phyloP scores from a whole-genome alignment of 768 basidiomycete genomes.

The Russula vinacea region DNA sequence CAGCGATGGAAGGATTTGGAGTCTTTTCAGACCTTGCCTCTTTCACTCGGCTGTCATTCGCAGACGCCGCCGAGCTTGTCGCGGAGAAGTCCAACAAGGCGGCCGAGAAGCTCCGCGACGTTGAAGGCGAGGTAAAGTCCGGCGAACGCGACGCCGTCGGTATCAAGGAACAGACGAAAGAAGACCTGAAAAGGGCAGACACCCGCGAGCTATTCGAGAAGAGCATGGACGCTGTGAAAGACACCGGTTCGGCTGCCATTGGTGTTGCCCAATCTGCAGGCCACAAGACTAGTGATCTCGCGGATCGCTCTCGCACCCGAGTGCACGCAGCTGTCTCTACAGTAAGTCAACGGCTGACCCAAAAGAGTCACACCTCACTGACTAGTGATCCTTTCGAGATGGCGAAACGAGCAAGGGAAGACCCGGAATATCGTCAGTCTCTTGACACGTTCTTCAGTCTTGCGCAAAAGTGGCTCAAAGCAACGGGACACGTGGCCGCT shows the following conservation, averaged over 20 bases:
- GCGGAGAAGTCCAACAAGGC: conserved; percentile 50
- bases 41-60: conserved; percentile 59
- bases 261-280: conserved; percentile 37
- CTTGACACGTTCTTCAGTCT: conserved; percentile 57
- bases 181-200: conserved; percentile 44
- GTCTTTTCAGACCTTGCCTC: conserved; percentile 63
- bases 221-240: conserved; percentile 63
- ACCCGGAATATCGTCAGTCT: conserved; percentile 55
- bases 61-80: conserved; percentile 61
- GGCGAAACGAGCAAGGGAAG: conserved; percentile 59
- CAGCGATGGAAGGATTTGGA: conserved; percentile 51
- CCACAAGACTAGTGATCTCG: conserved; percentile 43
- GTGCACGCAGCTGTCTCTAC: conserved; percentile 53
- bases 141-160: conserved; percentile 61
- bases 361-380: background rate
- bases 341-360: conserved; percentile 36
- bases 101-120: conserved; percentile 51
- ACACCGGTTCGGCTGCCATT: conserved; percentile 54
- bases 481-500: conserved; percentile 49
- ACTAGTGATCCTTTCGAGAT: conserved; percentile 41
- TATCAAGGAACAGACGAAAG: conserved; percentile 49
- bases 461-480: conserved; percentile 55
- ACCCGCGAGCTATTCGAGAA: conserved; percentile 57
- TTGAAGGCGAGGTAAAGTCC: conserved; percentile 57
- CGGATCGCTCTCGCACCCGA: conserved; percentile 42